These are phyloP conservation scores for Saturnispora sanitii DNA, from an alignment of 805 yeast genomes.

Conservation along the genomic window DNA sequence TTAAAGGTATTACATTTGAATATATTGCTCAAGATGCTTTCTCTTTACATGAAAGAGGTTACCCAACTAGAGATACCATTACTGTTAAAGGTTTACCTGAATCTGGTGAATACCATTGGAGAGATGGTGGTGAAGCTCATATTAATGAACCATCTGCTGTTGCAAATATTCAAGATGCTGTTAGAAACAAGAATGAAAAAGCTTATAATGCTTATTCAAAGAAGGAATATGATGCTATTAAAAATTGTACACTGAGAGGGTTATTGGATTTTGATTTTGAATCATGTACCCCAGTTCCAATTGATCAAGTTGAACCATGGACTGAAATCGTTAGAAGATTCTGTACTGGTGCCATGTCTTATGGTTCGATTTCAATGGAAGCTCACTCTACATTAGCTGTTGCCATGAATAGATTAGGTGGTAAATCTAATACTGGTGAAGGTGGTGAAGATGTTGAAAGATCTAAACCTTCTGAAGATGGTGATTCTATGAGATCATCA, in stretches of 20 bases:
- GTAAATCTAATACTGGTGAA: constrained; percentile 97
- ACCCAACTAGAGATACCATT: constrained; percentile 64
- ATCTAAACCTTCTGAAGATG: constrained; percentile 67
- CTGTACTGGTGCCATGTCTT: constrained; percentile 99
- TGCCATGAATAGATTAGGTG: constrained; percentile 97
- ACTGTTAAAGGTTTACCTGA: constrained; percentile 76
- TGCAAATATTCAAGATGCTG: constrained; percentile 96
- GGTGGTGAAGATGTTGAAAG: constrained; percentile 98
- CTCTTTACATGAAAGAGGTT: constrained; percentile 87
- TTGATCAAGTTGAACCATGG: constrained; percentile 99
- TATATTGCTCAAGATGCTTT: constrained; percentile 95
- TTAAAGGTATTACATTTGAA: constrained; percentile 90
- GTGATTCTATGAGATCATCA: constrained; percentile 98
- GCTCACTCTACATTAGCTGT: constrained; percentile 96
- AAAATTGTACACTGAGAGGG: constrained; percentile 90
- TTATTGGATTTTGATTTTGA: constrained; percentile 83
- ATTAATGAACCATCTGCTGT: constrained; percentile 91
- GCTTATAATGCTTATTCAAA: constrained; percentile 87
- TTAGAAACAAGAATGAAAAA: constrained; percentile 86
- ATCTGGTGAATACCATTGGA: constrained; percentile 96
- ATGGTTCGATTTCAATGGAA: constrained; percentile 97
- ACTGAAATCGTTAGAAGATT: constrained; percentile 96
- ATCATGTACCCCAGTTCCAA: constrained; percentile 63
- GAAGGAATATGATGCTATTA: constrained; percentile 85
- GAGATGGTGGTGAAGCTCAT: constrained; percentile 97